Percentiles rank a stretch among this genome's conserved stretches.
These are phyloP conservation scores for Juglanconis oblonga DNA, from an alignment of 2,329 filamentous ascomycete species.

Conservation along the genomic window DNA sequence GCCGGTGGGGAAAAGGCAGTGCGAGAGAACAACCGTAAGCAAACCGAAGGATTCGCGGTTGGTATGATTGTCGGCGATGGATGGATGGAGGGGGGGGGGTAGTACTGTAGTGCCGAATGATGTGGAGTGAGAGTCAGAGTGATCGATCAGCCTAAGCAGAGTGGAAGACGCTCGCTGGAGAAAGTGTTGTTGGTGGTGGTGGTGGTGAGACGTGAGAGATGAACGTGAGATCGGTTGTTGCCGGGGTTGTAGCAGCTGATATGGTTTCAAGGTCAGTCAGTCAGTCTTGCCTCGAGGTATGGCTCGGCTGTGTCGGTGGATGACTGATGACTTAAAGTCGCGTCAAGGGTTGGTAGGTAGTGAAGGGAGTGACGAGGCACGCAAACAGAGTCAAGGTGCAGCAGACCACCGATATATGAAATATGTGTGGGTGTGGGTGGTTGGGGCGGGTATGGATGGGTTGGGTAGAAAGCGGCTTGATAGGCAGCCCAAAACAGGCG, in stretches of 20 bases:
- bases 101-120: neutral
- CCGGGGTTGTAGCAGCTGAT: constrained; percentile 11
- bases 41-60: constrained; percentile 6
- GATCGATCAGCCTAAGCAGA: neutral
- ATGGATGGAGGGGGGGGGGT: neutral
- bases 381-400: constrained; percentile 1
- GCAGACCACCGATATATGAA: constrained; percentile 16
- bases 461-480: neutral
- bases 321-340: neutral
- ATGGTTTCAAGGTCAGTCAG: constrained; percentile 3
- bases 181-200: constrained; percentile 1
- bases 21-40: constrained; percentile 18
- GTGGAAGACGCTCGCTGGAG: neutral
- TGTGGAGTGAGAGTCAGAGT: neutral
- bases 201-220: constrained; percentile 6
- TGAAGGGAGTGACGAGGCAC: constrained; percentile 11
- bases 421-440: constrained; percentile 1
- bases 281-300: constrained; percentile 15
- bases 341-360: constrained; percentile 4
- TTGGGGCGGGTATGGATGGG: neutral
- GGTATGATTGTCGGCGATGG: constrained; percentile 8
- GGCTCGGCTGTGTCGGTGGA: constrained; percentile 13
- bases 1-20: constrained; percentile 14
- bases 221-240: constrained; percentile 1
- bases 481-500: neutral